Evolutionary conservation across 441 rosid species (phyloP), one percentile per base, ranked within the genome.

Genomic region (Gossypium schwendimanii): DNA sequence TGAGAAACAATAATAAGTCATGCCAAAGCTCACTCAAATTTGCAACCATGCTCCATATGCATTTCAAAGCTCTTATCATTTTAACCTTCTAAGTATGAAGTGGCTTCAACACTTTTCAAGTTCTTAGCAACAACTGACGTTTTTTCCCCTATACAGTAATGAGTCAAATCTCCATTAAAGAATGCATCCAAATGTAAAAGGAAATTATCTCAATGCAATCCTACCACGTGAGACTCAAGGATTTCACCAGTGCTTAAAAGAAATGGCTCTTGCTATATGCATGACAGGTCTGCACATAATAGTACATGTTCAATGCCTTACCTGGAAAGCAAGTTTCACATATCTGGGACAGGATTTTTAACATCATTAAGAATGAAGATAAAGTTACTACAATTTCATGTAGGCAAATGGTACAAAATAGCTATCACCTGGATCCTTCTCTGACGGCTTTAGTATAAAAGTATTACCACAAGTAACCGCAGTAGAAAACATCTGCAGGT

Each of bases 381-480:
- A 17, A 45, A 59, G 59, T 47, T 45, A 45, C 1, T 58, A 41
- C 4, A 71, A 7, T 9, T 50, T 33, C 50, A 76, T 53, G 61
- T 31, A 17, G 39, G 70, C 7, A 65, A 50, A 28, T 28, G 15
- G 24, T 28, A 12, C 3, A 12, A 68, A 67, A 50, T 67, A 67
- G 36, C 26, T 24, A 28, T 70, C 76, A 89, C 98, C 98, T 0
- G 98, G 97, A 80, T 90, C 97, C 85, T 89, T 91, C 83, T 94
- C 98, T 6, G 97, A 90, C 73, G 97, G 98, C 89, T 94, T 94
- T 44, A 91, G 78, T 72, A 94, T 83, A 87, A 82, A 90, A 36
- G 97, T 94, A 79, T 94, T 94, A 28, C 98, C 98, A 78, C 98
- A 89, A 20, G 98, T 88, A 73, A 88, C 88, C 4, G 97, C 97